These are phyloP conservation scores for Rosellinia necatrix DNA, from an alignment of 2,329 filamentous ascomycete species.

Conservation along the genomic window DNA sequence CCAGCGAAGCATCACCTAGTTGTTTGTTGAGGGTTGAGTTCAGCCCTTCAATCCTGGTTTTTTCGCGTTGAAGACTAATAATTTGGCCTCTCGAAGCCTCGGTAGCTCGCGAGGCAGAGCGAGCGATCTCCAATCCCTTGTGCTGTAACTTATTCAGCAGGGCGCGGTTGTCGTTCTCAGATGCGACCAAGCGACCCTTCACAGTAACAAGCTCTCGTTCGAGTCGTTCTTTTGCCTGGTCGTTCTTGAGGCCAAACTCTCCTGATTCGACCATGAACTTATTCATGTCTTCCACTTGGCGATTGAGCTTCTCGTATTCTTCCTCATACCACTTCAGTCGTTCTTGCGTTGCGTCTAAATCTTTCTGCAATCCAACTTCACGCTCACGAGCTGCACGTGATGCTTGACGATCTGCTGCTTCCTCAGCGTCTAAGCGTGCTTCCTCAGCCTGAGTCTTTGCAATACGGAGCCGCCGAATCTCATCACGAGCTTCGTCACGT, in stretches of 20 bases:
- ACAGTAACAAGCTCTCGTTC: slow-evolving; percentile 90
- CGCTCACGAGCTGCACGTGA: slow-evolving; percentile 78
- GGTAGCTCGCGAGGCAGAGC: slow-evolving; percentile 82
- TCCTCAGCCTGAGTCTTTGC: slow-evolving; percentile 87
- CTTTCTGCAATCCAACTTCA: slow-evolving; percentile 75
- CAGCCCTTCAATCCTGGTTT: slow-evolving; percentile 80
- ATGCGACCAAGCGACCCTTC: slow-evolving; percentile 85
- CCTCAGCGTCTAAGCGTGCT: slow-evolving; percentile 80
- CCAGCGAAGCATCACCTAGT: slow-evolving; percentile 82
- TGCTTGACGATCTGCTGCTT: slow-evolving; percentile 78
- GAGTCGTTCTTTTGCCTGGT: slow-evolving; percentile 90
- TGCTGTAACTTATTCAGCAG: slow-evolving; percentile 97
- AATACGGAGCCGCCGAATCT: slow-evolving; percentile 80
- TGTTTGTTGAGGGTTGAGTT: slow-evolving; percentile 81
- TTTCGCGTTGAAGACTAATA: slow-evolving; percentile 78
- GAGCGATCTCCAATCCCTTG: slow-evolving; percentile 93
- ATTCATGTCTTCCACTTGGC: slow-evolving; percentile 83
- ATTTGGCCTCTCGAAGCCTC: slow-evolving; percentile 83
- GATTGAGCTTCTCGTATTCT: slow-evolving; percentile 76
- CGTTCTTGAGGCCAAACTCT: slow-evolving; percentile 85
- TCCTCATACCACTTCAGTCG: slow-evolving; percentile 78
- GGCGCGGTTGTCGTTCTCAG: slow-evolving; percentile 93
- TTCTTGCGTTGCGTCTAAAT: slow-evolving; percentile 78
- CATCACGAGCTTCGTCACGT: slow-evolving; percentile 84
- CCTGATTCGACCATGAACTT: slow-evolving; percentile 88